Evolutionary conservation across 1,284 basidiomycete species (phyloP), one percentile per base, ranked within the genome.

Genomic region (Pseudozyma sp.): DNA sequence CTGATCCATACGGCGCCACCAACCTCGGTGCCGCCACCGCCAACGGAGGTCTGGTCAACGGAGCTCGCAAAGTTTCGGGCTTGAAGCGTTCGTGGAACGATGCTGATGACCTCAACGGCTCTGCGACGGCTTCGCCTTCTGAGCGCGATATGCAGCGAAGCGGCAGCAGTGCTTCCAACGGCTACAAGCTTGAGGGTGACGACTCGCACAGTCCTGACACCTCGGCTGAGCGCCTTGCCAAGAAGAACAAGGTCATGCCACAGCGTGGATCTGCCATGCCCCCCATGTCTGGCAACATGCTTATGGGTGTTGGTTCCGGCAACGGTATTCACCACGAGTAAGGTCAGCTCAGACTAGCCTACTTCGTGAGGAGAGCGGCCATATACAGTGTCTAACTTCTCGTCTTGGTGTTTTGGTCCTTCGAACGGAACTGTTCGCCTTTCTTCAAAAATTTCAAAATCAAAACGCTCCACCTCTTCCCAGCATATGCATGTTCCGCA

Each of bases 61-160:
- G 68, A 19, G 62, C 64, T 14, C 73, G 69, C 54, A 76, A 76
- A 47, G 73, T 76, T 5, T 76, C 73, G 11, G 73, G 73, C 21
- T 53, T 76, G 57, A 76, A 76, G 69, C 73, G 73, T 11, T 70
- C 68, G 9, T 76, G 73, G 73, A 67, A 71, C 54, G 73, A 71
- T 18, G 64, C 59, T 25, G 71, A 74, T 47, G 62, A 75, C 49
- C 60, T 67, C 52, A 59, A 71, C 58, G 73, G 67, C 34, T 71
- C 73, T 10, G 68, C 56, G 4, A 65, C 57, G 16, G 68, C 64
- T 14, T 71, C 73, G n/a, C 68, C 73, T 11, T 68, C 73, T 25
- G 73, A 76, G 3, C 59, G 69, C 53, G 73, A 76, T 50, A 76
- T 76, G 73, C 73, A 71, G 59, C 68, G 73, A 56, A 76, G 59